These are phyloP conservation scores for Anacardium occidentale DNA, from an alignment of 345 rosid genomes.

Conservation along the genomic window DNA sequence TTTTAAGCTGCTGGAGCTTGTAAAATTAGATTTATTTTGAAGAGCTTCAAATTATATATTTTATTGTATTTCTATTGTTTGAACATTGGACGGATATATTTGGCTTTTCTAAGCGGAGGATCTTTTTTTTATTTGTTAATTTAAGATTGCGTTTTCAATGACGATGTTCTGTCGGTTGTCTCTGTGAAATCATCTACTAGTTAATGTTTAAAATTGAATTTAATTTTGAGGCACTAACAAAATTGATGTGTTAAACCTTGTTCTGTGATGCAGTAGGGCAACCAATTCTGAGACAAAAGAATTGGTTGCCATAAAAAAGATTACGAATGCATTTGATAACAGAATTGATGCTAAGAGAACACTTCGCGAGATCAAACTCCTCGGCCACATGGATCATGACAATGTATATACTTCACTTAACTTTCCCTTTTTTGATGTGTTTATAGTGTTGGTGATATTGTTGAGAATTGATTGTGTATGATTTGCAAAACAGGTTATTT, in stretches of 20 bases:
- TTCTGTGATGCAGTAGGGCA: constrained; percentile 57
- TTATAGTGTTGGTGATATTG: not conserved
- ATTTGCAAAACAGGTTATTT: not conserved
- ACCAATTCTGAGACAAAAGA: constrained; percentile 70
- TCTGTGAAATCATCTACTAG: not conserved
- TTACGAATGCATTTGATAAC: constrained; percentile 87
- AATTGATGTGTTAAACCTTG: not conserved
- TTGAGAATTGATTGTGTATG: not conserved
- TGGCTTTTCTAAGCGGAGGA: not conserved
- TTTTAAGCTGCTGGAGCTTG: not conserved
- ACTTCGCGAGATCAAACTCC: constrained; percentile 90
- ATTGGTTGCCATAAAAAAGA: constrained; percentile 91
- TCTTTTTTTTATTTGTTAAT: not conserved
- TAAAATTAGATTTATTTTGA: not conserved
- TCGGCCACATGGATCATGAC: constrained; percentile 86
- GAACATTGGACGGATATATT: not conserved
- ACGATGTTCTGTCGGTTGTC: not conserved
- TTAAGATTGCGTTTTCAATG: not conserved
- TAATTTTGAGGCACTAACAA: not conserved
- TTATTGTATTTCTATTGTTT: not conserved
- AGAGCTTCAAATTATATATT: not conserved
- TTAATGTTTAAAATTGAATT: not conserved
- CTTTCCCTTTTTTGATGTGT: not conserved
- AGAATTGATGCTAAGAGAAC: constrained; percentile 90
- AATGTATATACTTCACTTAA: constrained; percentile 44